These are phyloP conservation scores for Chaetomium tenue DNA, from an alignment of 495 filamentous ascomycete species.

Conservation along the genomic window DNA sequence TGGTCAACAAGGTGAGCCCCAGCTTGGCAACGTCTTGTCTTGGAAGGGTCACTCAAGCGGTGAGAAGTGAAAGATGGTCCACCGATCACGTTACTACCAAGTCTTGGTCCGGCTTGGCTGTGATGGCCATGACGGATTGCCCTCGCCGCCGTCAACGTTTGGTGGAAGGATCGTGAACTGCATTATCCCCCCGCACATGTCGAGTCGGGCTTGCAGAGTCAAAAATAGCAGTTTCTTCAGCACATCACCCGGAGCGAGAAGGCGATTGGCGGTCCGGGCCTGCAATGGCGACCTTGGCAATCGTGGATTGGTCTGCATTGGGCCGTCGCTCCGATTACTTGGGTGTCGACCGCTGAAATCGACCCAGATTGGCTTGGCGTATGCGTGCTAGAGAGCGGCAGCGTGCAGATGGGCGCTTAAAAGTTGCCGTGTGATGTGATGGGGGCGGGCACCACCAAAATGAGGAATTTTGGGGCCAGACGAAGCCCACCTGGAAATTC, in stretches of 20 bases:
- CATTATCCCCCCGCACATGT: conserved; percentile 15
- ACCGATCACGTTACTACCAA: not conserved
- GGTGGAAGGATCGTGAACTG: conserved; percentile 7
- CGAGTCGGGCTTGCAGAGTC: not conserved
- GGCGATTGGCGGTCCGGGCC: conserved; percentile 13
- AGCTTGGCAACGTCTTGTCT: no score
- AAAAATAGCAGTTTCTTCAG: conserved; percentile 15
- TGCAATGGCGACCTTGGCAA: conserved; percentile 10
- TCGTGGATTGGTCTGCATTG: conserved; percentile 7
- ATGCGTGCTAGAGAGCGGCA: conserved; percentile 13
- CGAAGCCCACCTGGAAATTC: not conserved
- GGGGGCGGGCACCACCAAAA: not conserved
- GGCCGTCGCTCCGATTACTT: not conserved
- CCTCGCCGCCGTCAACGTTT: conserved; percentile 1
- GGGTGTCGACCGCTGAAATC: conserved; percentile 1
- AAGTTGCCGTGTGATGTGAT: conserved; percentile 16
- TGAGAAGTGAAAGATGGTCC: not conserved
- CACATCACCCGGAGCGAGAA: not conserved
- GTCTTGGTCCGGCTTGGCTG: conserved; percentile 12
- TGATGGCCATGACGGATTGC: not conserved
- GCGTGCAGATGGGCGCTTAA: conserved; percentile 25
- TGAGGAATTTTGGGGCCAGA: not conserved
- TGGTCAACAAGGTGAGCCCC: not conserved
- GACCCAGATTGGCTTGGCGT: conserved; percentile 19
- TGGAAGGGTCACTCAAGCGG: not conserved